Conservation (phyloP, 495 filamentous ascomycete species). For the Penicillium coffeae region DNA sequence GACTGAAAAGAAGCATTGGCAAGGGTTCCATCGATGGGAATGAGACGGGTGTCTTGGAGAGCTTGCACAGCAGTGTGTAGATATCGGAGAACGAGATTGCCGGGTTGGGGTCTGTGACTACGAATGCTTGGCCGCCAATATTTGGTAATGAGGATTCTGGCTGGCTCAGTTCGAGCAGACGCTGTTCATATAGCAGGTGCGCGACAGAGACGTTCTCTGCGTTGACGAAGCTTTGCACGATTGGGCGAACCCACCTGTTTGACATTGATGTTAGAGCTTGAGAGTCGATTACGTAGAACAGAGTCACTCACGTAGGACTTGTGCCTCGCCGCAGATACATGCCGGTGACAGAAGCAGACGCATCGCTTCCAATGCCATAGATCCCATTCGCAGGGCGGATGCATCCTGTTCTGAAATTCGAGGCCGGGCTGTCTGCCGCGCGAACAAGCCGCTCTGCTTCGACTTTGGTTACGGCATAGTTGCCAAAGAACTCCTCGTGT, state of each 20-base stretch:
- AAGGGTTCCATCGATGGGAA: slow-evolving; percentile 27
- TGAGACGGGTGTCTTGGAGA: slow-evolving; percentile 27
- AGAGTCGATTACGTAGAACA: neutral
- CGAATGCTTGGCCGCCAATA: slow-evolving; percentile 39
- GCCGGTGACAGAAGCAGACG: slow-evolving; percentile 40
- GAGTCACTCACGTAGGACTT: slow-evolving; percentile 34
- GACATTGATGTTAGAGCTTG: slow-evolving; percentile 3
- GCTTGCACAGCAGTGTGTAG: slow-evolving; percentile 29
- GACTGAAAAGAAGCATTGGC: slow-evolving; percentile 40
- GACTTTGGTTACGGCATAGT: slow-evolving; percentile 52
- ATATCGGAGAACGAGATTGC: slow-evolving; percentile 32
- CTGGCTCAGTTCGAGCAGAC: slow-evolving; percentile 44
- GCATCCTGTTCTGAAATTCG: slow-evolving; percentile 51
- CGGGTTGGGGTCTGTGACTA: slow-evolving; percentile 39
- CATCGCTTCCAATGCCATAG: slow-evolving; percentile 54
- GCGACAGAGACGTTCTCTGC: slow-evolving; percentile 55
- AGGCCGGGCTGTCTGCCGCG: slow-evolving; percentile 33
- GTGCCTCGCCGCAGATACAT: slow-evolving; percentile 29
- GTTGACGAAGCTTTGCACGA: slow-evolving; percentile 55
- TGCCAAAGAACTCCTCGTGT: slow-evolving; percentile 50
- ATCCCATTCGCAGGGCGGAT: slow-evolving; percentile 57
- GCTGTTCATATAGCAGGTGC: slow-evolving; percentile 57
- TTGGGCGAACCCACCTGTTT: slow-evolving; percentile 42
- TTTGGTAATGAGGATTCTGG: slow-evolving; percentile 34
- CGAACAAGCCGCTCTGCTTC: slow-evolving; percentile 52